A percentile compares a stretch with the other conserved stretches of the same genome.
Evolutionary conservation across 2,329 filamentous ascomycete genomes (phyloP).

Genomic region (Boeremia lycopersici): DNA sequence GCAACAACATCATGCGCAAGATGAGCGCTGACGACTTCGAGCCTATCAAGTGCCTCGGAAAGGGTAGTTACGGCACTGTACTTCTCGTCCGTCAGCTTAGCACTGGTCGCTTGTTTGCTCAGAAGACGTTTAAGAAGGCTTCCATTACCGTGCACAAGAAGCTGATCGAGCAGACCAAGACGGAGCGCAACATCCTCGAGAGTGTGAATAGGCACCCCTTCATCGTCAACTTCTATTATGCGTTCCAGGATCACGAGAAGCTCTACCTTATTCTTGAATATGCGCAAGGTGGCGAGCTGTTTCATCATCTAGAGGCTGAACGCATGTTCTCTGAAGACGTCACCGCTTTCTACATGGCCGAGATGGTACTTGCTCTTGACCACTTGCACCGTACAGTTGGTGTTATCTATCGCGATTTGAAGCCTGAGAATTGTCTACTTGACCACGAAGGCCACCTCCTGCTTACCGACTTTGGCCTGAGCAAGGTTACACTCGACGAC

Average conservation of each 20-base stretch:
- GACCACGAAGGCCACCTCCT: conserved; percentile 91
- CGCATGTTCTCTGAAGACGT: conserved; percentile 92
- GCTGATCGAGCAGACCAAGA: conserved; percentile 95
- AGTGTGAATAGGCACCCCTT: conserved; percentile 96
- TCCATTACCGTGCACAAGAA: conserved; percentile 95
- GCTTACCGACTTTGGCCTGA: conserved; percentile 94
- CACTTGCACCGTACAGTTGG: conserved; percentile 91
- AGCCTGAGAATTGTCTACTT: conserved; percentile 95
- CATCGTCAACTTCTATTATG: conserved; percentile 97
- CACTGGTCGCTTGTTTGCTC: conserved; percentile 89
- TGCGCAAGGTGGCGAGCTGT: conserved; percentile 94
- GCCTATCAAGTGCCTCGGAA: conserved; percentile 87
- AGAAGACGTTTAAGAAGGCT: conserved; percentile 98
- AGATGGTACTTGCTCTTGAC: conserved; percentile 92
- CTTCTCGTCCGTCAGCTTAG: conserved; percentile 86
- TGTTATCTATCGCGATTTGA: conserved; percentile 94
- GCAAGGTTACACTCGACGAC: conserved; percentile 85
- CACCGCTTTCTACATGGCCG: conserved; percentile 97
- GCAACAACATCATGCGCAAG: conserved; percentile 69
- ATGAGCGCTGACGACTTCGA: conserved; percentile 94
- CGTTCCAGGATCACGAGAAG: conserved; percentile 97
- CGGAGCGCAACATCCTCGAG: conserved; percentile 91
- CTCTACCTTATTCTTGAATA: conserved; percentile 98
- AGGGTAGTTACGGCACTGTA: conserved; percentile 95
- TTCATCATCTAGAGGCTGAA: conserved; percentile 91